phyloP scores from a whole-genome alignment of 139 green algal species.

The Chlorella sp. region DNA sequence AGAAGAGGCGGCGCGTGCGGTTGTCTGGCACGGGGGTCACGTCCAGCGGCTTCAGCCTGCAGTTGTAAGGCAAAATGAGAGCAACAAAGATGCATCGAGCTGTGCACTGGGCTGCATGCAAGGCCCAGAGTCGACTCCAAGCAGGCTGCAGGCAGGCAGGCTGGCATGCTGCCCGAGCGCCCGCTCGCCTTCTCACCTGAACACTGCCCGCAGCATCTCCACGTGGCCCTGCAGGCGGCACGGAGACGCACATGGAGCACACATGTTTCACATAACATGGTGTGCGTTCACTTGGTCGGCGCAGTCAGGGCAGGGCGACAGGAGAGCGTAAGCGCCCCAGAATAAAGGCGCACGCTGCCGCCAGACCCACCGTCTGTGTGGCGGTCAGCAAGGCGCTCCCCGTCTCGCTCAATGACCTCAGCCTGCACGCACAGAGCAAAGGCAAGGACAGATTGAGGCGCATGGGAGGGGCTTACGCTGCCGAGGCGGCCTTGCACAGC shows the following conservation, averaged over 20 bases:
- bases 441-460: background rate
- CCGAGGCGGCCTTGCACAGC: background rate
- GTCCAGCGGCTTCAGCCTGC: constrained; percentile 64
- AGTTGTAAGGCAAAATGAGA: background rate
- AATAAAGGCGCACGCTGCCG: background rate
- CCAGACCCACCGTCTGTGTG: constrained; percentile 51
- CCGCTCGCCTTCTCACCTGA: constrained; percentile 6
- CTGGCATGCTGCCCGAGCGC: background rate
- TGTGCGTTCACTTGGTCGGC: too few species aligned
- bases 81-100: background rate
- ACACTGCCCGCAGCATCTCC: constrained; percentile 30
- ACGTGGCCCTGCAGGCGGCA: constrained; percentile 14
- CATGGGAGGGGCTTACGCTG: background rate
- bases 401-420: constrained; percentile 72
- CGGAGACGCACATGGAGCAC: background rate
- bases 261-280: too few species aligned
- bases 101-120: background rate
- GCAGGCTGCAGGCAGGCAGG: background rate
- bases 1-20: constrained; percentile 8
- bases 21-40: constrained; percentile 54
- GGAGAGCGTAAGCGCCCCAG: background rate
- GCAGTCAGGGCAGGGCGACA: too few species aligned
- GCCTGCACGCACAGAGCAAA: constrained; percentile 24
- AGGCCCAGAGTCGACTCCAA: background rate
- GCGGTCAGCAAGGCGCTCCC: constrained; percentile 76